Conservation (phyloP, 805 yeast genomes). For the Phaffomyces thermotolerans region DNA sequence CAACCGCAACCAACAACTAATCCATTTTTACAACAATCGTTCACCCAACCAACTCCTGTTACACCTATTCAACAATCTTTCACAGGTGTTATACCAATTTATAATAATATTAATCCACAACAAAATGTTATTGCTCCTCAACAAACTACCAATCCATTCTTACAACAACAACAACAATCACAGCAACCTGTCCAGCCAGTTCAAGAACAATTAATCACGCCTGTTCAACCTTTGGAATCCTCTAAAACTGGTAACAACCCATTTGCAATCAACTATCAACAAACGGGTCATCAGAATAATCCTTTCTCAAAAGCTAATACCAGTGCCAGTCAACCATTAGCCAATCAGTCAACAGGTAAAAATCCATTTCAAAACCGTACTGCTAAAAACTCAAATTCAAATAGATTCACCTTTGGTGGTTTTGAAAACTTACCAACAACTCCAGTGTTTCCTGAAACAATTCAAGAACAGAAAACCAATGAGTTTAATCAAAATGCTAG, state of each 20-base stretch:
- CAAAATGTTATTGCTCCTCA: slow-evolving; percentile 2
- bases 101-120: slow-evolving; percentile 3
- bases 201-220: too few relatives aligned
- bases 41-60: slow-evolving; percentile 6
- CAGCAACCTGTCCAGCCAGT: too few relatives aligned
- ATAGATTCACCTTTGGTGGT: slow-evolving; percentile 63
- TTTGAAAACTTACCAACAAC: slow-evolving; percentile 57
- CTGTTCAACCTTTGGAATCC: slow-evolving; percentile 6
- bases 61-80: neutral
- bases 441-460: slow-evolving; percentile 65
- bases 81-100: neutral
- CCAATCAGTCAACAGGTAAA: slow-evolving; percentile 25
- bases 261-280: slow-evolving; percentile 19
- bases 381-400: slow-evolving; percentile 16
- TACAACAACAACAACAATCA: slow-evolving; percentile 13
- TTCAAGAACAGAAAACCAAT: slow-evolving; percentile 31
- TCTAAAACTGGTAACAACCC: slow-evolving; percentile 25
- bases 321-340: slow-evolving; percentile 6
- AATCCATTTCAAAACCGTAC: slow-evolving; percentile 32
- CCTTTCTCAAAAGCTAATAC: slow-evolving; percentile 21
- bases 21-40: slow-evolving; percentile 26
- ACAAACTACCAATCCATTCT: slow-evolving; percentile 10
- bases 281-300: slow-evolving; percentile 10
- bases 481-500: slow-evolving; percentile 34
- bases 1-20: slow-evolving; percentile 25